These are phyloP conservation scores for Discostella stelligeroides DNA, from an alignment of 108 stramenopile species.

Conservation along the genomic window DNA sequence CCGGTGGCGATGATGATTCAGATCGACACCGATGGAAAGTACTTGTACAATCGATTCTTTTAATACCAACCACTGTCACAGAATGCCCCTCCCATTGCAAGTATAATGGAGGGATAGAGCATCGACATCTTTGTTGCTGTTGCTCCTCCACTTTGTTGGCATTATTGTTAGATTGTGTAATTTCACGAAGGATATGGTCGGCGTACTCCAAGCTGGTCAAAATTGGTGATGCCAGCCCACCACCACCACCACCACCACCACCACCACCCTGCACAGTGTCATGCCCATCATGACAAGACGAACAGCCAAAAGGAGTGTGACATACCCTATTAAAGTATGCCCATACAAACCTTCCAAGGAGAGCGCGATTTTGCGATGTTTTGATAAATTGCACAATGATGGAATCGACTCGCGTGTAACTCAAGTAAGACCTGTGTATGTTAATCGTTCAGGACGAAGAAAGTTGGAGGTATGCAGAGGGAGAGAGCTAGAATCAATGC, in stretches of 20 bases:
- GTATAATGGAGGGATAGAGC: conserved; percentile 62
- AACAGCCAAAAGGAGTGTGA: conserved; percentile 14
- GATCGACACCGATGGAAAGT: no score
- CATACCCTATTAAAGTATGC: conserved; percentile 57
- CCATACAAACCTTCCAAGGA: conserved; percentile 57
- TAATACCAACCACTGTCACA: conserved; percentile 74
- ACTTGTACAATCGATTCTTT: conserved; percentile 19
- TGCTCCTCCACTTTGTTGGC: not conserved
- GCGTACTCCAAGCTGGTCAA: conserved; percentile 29
- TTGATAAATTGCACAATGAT: conserved; percentile 80
- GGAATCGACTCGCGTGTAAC: conserved; percentile 67
- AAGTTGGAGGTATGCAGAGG: no score
- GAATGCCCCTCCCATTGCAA: conserved; percentile 89
- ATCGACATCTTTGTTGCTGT: conserved; percentile 17
- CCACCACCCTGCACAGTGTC: not conserved
- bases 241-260: not conserved
- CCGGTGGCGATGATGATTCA: not conserved
- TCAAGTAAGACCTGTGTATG: conserved; percentile 47
- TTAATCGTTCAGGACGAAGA: no score
- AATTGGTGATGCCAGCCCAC: not conserved
- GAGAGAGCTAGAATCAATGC: not conserved
- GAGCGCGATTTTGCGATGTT: conserved; percentile 48
- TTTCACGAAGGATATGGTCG: conserved; percentile 15
- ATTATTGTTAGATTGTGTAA: conserved; percentile 7
- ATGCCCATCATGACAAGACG: conserved; percentile 16